Evolutionary conservation across 31 red algal species (phyloP), one percentile per base, ranked within the genome.

Genomic region (Endocladia muricata): DNA sequence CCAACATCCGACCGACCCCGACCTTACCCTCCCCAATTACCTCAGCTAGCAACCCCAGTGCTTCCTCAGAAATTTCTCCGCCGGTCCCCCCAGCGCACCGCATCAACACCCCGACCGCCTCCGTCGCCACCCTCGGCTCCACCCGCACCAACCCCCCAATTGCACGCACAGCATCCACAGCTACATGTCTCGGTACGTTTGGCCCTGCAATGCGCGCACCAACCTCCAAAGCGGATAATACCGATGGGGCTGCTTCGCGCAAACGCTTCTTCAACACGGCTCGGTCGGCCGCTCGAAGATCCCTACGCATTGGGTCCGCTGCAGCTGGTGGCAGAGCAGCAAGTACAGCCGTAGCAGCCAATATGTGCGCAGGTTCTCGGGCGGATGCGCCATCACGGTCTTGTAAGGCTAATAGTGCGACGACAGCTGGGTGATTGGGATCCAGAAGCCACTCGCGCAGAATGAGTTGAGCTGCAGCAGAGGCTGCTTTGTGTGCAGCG

Each of bases 121-220:
- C 29, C 7, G 17, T 17, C 7, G 26, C 65, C 5, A 8, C 5
- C 5, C 34, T 25, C 7, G 65, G 13, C 65, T 37, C 29, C 15
- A 69, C 65, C 34, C 65, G 7, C 29, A 69, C 9, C 30, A 69
- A 17, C 7, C 34, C n/a, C 32, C 65, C 65, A 9, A 69, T 25
- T 28, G 65, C 37, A 17, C 65, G 65, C 65, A 69, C 65, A 25
- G 65, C 65, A 36, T 13, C 65, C 11, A 42, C 26, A 25, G 65
- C n/a, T 13, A 69, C 65, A 25, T 34, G 9, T 8, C 13, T 11
- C 26, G 37, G 65, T 7, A 69, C 9, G 7, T 8, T 9, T 8
- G 65, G 65, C 15, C 65, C 65, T 8, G 9, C 26, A 36, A 69
- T 69, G 33, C 65, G 65, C 5, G 41, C 13, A 30, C 37, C 65